Conservation (phyloP, 139 green algal genomes). For the Pleodorina starrii region DNA sequence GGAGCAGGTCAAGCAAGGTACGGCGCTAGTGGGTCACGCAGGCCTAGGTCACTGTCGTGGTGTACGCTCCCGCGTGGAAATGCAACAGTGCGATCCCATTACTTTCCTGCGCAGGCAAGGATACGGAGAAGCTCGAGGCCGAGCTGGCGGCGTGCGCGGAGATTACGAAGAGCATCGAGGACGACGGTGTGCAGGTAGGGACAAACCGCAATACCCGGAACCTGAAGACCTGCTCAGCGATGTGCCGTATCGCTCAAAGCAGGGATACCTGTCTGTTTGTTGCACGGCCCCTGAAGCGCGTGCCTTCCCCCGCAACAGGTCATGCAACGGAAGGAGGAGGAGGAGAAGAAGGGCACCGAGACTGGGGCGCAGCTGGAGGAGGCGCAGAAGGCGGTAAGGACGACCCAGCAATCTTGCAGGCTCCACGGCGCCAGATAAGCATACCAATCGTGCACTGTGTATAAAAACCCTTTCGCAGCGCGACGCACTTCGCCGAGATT, state of each 20-base stretch:
- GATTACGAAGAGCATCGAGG: constrained; percentile 69
- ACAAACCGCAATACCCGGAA: no score
- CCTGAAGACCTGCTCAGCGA: no score
- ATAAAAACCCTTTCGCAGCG: constrained; percentile 6
- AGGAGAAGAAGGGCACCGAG: neutral
- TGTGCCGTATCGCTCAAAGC: no score
- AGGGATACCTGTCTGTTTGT: no score
- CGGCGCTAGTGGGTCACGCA: no score
- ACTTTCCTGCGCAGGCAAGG: constrained; percentile 53
- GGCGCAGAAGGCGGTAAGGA: constrained; percentile 31
- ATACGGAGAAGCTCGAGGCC: constrained; percentile 66
- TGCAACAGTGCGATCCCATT: no score
- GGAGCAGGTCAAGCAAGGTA: constrained; percentile 74
- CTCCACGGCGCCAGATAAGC: no score
- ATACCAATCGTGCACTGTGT: no score
- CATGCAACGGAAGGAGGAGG: constrained; percentile 3
- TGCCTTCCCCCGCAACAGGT: constrained; percentile 18
- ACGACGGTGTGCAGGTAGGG: constrained; percentile 65
- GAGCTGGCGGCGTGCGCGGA: constrained; percentile 61
- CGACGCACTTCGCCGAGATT: constrained; percentile 19
- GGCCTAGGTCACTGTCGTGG: no score
- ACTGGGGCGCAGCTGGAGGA: constrained; percentile 22
- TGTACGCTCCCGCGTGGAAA: no score
- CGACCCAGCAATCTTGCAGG: neutral
- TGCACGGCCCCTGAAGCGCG: no score